A percentile compares a stretch with the other conserved stretches of the same genome.
Conservation (phyloP, 345 rosid genomes). For the Passiflora organensis region DNA sequence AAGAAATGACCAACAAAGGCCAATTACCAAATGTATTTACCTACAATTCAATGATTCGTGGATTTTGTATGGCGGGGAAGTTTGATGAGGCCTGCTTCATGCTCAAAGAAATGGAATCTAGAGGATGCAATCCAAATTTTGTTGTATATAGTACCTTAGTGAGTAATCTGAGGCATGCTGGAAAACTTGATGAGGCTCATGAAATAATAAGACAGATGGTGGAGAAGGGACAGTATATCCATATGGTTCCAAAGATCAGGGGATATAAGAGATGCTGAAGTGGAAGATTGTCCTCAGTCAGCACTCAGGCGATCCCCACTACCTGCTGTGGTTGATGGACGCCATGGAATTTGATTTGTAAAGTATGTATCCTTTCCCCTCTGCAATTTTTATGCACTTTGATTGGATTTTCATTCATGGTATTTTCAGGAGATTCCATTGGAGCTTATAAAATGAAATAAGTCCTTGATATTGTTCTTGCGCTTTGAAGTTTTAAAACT, state of each 20-base stretch:
- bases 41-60: slow-evolving; percentile 82
- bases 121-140: slow-evolving; percentile 83
- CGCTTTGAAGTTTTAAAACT: neutral
- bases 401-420: neutral
- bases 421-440: no score
- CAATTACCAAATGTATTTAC: slow-evolving; percentile 79
- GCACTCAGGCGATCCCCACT: slow-evolving; percentile 8
- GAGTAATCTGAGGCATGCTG: slow-evolving; percentile 61
- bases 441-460: no score
- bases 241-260: slow-evolving; percentile 46
- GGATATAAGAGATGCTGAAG: slow-evolving; percentile 37
- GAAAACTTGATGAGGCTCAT: slow-evolving; percentile 68
- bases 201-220: slow-evolving; percentile 62
- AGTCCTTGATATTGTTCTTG: no score
- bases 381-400: slow-evolving; percentile 7
- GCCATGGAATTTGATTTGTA: slow-evolving; percentile 23
- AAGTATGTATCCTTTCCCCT: slow-evolving; percentile 12
- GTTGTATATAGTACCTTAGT: slow-evolving; percentile 79
- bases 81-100: slow-evolving; percentile 63
- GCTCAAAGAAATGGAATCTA: slow-evolving; percentile 76
- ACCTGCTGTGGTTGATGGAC: slow-evolving; percentile 17
- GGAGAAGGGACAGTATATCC: slow-evolving; percentile 60
- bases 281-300: slow-evolving; percentile 16
- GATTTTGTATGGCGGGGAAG: slow-evolving; percentile 64
- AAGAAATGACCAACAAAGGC: slow-evolving; percentile 58